phyloP scores from a whole-genome alignment of 208 protist species.

The Crithidia bombi region DNA sequence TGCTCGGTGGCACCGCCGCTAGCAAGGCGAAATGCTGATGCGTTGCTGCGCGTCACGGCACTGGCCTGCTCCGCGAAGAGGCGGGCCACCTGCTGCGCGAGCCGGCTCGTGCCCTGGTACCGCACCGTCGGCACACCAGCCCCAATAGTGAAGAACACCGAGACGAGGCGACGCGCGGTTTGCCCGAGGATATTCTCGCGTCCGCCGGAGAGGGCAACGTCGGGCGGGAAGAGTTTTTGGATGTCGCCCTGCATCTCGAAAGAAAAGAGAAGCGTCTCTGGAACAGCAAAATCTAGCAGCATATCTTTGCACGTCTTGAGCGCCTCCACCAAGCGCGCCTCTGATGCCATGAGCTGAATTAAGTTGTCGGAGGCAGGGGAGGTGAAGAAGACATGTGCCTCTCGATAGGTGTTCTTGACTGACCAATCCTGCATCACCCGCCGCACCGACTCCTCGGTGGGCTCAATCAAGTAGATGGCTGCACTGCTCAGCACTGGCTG shows the following conservation, averaged over 20 bases:
- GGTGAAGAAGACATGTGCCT: conserved; percentile 81
- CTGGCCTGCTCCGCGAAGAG: conserved; percentile 51
- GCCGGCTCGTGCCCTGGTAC: conserved; percentile 61
- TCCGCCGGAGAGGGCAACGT: conserved; percentile 35
- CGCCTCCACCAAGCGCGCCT: conserved; percentile 44
- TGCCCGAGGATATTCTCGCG: conserved; percentile 51
- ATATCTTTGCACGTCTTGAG: conserved; percentile 68
- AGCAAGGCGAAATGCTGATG: conserved; percentile 42
- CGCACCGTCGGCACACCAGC: conserved; percentile 63
- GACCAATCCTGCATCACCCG: conserved; percentile 71
- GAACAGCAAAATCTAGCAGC: conserved; percentile 67
- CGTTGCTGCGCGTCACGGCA: conserved; percentile 29
- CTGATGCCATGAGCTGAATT: conserved; percentile 51
- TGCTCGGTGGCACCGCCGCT: conserved; percentile 14
- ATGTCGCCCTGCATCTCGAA: conserved; percentile 64
- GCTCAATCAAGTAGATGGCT: conserved; percentile 73
- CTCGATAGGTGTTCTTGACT: conserved; percentile 62
- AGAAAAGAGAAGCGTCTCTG: conserved; percentile 74
- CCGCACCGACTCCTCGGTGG: conserved; percentile 50
- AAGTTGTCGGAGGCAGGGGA: conserved; percentile 38
- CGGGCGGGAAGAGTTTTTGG: conserved; percentile 49
- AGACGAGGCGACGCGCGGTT: conserved; percentile 53
- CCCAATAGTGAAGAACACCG: conserved; percentile 67
- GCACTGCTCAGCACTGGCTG: conserved; percentile 73
- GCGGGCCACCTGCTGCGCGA: conserved; percentile 50